Evolutionary conservation across 768 basidiomycete species (phyloP), one percentile per base, ranked within the genome.

Genomic region (Trametes coccinea): DNA sequence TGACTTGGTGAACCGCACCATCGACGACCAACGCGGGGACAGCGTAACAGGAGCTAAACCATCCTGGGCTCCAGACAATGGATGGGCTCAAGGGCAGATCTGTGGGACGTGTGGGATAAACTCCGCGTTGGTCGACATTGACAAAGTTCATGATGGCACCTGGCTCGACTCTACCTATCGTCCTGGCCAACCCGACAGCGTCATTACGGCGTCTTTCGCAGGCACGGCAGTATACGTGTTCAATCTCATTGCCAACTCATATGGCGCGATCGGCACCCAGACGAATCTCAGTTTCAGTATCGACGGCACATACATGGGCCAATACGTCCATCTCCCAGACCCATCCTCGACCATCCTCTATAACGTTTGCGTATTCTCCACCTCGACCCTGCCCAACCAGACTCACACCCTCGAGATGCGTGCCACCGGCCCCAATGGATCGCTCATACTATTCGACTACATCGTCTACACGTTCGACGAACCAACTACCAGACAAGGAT

Each of bases 21-120:
- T 64, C 45, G 63, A 64, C 57, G 63, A 64, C 59, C 31, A 64
- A 22, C 41, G 51, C 47, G 63, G 59, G 2, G 63, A 64, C 57
- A 60, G 54, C 33, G 58, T 37, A 6, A 56, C 63, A 5, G 58
- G 62, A 0, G 16, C 33, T 4, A 41, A 45, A 41, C 58, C 53
- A 22, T 40, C 31, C 29, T 63, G 56, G 48, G 37, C 53, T 10
- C 55, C 50, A 27, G 29, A n/a, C 8, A 11, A 27, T 1, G n/a
- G 6, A 2, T 59, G 62, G 58, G 39, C 45, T 16, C 52, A 58
- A 34, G 56, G 51, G n/a, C 17, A 55, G 27, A n/a, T 27, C 2
- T 62, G 61, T 45, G 10, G 50, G 31, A 39, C 41, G 7, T 57
- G 44, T 22, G 8, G 9, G 27, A 44, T 60, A 13, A 37, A 31